phyloP scores from a whole-genome alignment of 1,284 basidiomycete species.

The Apiotrichum akiyoshidainum region DNA sequence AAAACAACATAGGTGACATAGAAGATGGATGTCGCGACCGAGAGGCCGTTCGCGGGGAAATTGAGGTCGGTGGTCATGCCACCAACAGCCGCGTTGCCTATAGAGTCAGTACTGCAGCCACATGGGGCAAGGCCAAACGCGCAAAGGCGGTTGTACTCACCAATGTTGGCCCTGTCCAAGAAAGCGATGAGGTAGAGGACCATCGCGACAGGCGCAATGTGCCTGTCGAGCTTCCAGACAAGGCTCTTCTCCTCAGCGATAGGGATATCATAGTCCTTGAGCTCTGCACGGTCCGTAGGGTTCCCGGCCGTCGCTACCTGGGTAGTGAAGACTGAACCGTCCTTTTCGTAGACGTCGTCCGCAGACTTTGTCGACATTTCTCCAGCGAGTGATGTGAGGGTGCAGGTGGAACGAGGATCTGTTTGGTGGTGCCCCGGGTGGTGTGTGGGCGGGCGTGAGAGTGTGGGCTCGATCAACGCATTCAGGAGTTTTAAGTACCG shows the following conservation, averaged over 20 bases:
- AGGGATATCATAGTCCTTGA: slow-evolving; percentile 1
- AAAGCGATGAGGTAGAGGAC: slow-evolving; percentile 17
- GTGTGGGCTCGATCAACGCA: too few species aligned
- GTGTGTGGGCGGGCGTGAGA: too few species aligned
- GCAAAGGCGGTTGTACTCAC: not conserved
- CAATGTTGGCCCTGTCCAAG: slow-evolving; percentile 15
- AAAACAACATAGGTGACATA: slow-evolving; percentile 11
- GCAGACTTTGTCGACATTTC: too few species aligned
- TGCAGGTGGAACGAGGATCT: too few species aligned
- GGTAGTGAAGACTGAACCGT: too few species aligned
- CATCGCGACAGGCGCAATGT: slow-evolving; percentile 16
- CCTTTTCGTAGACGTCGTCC: too few species aligned
- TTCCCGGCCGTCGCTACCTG: too few species aligned
- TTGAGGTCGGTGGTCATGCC: slow-evolving; percentile 18
- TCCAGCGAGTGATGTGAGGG: too few species aligned
- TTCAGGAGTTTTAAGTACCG: too few species aligned
- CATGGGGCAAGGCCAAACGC: too few species aligned
- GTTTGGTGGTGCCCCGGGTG: too few species aligned
- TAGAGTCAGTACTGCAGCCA: not conserved
- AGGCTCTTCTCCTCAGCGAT: slow-evolving; percentile 2
- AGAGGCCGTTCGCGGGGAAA: slow-evolving; percentile 16
- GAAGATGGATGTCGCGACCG: slow-evolving; percentile 23
- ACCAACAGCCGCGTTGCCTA: slow-evolving; percentile 18
- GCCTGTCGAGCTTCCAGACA: slow-evolving; percentile 10
- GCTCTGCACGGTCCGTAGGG: too few species aligned